Conservation (phyloP, 345 rosid genomes). For the Populus alba region DNA sequence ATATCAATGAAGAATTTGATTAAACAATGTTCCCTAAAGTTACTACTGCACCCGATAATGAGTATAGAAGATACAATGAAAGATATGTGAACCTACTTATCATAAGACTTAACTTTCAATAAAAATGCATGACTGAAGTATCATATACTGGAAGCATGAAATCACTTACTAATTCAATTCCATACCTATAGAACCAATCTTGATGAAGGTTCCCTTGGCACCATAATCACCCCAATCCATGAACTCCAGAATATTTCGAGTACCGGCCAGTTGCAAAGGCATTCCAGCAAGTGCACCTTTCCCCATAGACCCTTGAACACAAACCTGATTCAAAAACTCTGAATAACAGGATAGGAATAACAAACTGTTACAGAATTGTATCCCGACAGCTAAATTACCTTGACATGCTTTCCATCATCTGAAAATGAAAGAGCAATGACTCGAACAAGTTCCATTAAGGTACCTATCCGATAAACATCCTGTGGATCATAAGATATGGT, state of each 20-base stretch:
- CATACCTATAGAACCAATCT: constrained; percentile 83
- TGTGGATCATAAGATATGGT: constrained; percentile 37
- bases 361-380: neutral
- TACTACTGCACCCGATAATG: too few species aligned
- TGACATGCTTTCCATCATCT: constrained; percentile 90
- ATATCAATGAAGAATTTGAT: neutral
- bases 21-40: too few species aligned
- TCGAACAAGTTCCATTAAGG: constrained; percentile 89
- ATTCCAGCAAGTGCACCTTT: constrained; percentile 94
- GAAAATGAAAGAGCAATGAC: constrained; percentile 83
- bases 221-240: constrained; percentile 97
- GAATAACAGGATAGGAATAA: neutral
- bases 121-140: too few species aligned
- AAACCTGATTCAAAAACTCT: constrained; percentile 53
- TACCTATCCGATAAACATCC: constrained; percentile 98
- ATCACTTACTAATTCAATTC: neutral
- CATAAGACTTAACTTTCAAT: too few species aligned
- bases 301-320: constrained; percentile 99
- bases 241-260: constrained; percentile 78
- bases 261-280: constrained; percentile 95
- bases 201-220: constrained; percentile 74
- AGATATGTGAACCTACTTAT: too few species aligned
- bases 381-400: constrained; percentile 45
- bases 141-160: neutral
- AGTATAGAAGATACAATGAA: too few species aligned